Evolutionary conservation across 2,329 filamentous ascomycete species (phyloP), one percentile per base, ranked within the genome.

Genomic region (Botryosphaeria dothidea): DNA sequence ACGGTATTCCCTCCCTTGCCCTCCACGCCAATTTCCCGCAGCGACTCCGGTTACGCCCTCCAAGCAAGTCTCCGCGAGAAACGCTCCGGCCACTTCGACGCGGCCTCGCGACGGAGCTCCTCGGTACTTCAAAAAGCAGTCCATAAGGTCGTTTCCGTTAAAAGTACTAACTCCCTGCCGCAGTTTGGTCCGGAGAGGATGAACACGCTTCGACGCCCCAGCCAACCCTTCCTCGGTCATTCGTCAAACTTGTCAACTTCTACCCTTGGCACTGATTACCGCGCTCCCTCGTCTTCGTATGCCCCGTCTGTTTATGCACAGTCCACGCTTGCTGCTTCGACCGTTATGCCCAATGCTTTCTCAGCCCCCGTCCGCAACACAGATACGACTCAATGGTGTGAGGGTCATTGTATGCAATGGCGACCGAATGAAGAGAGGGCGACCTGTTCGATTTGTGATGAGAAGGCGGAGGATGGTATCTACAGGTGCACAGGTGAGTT

Each of bases 51-150:
- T 1, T 96, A 95, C 77, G 91, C 92, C 38, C 82, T 97, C 64
- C 90, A 93, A 68, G 88, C 91, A 19, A 96, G 92, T 4, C 82
- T 99, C 65, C 88, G 93, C 34, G 95, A 98, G 79, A 99, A 98
- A 81, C 88, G 94, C 60, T 98, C 95, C 3, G 93, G 92, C 1
- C 92, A 97, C 75, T 97, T 98, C 70, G 91, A 95, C 72, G 87
- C 90, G 65, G 79, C 83, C 69, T 90, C 90, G n/a, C 87, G 93
- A 66, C 88, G 94, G 69, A 97, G 93, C 80, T 96, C 93, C n/a
- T 96, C 93, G 68, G 80, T 82, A 75, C 71, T 71, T 70, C 70
- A 58, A 65, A 54, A 51, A 64, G 52, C 65, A 6, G 21, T 56
- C 57, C 45, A 49, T 38, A 52, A 54, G 23, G n/a, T 49, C 48